Base-by-base conservation (phyloP, 495 filamentous ascomycete genomes). In the Hypoxylon intermedium region DNA sequence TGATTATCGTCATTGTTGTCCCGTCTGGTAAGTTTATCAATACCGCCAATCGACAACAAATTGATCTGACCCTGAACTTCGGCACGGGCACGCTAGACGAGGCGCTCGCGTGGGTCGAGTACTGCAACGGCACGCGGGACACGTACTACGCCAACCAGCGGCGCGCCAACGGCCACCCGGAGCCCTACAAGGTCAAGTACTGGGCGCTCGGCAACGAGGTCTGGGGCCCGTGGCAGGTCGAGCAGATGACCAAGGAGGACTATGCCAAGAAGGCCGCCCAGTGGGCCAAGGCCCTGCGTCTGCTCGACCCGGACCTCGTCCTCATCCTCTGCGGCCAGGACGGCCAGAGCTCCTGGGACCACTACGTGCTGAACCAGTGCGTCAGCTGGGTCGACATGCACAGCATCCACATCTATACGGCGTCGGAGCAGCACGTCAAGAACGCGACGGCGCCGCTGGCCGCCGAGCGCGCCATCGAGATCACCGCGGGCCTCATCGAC, bases 221-320 rank as follows among this genome's bases (percentile, higher is more conserved):
- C 36, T 91, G 83, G 82, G 89, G 89, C 13, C 84, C 88, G n/a
- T 92, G 89, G 89, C 88, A 91, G 70, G 84, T 93, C 36, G 84
- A 79, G 67, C 87, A 91, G 72, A 83, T 86, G 76, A 90, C 87
- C 21, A 85, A 86, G 64, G 84, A 88, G 64, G 86, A 85, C 67
- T 93, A 93, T 66, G 83, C 89, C 18, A 85, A 88, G 71, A 88
- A 85, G 66, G 89, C 89, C 0, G 77, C 81, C 31, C 89, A 93
- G 76, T 93, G 89, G 89, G 88, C 86, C 15, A 92, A 92, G 74
- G 88, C 88, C 5, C 78, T 93, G 12, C 90, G 89, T 60, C 82
- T 91, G 7, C 80, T 90, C 7, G 88, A 91, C 67, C 88, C 89
- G 1, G 80, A 67, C 48, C 76, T 91, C 37, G 65, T 71, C 13